Percentiles rank a stretch among this genome's conserved stretches.
These are phyloP conservation scores for Arachnomyces sp. DNA, from an alignment of 2,329 filamentous ascomycete species.

Conservation along the genomic window DNA sequence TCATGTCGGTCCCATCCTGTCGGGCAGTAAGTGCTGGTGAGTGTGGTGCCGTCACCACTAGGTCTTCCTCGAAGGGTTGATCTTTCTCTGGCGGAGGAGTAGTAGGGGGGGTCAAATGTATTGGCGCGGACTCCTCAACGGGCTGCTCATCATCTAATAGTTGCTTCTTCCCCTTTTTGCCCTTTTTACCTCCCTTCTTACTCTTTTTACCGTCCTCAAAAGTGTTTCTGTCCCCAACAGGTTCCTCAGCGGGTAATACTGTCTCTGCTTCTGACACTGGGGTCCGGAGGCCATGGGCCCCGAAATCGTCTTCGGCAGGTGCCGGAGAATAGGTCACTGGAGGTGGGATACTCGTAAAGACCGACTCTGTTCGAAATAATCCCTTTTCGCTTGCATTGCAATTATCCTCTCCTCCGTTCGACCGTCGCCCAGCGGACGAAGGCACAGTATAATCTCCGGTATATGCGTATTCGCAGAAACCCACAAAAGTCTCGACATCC, in stretches of 20 bases:
- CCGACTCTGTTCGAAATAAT: conserved; percentile 16
- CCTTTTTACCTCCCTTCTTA: conserved; percentile 24
- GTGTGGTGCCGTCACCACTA: conserved; percentile 1
- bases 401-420: conserved; percentile 16
- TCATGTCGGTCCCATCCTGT: no score
- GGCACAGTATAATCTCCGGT: conserved; percentile 40
- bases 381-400: conserved; percentile 14
- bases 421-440: conserved; percentile 13
- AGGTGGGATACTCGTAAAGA: conserved; percentile 14
- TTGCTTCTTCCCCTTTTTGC: conserved; percentile 23
- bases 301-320: neutral
- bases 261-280: conserved; percentile 5
- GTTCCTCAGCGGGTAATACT: no score
- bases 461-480: conserved; percentile 45
- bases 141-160: conserved; percentile 13
- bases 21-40: conserved; percentile 1
- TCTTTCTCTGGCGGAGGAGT: conserved; percentile 26
- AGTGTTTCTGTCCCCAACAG: no score
- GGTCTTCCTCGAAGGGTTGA: no score
- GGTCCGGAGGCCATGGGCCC: conserved; percentile 1
- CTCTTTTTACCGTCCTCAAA: conserved; percentile 15
- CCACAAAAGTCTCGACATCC: conserved; percentile 42
- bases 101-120: conserved; percentile 28
- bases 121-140: conserved; percentile 21
- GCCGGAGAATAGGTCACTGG: conserved; percentile 4